Evolutionary conservation across 768 basidiomycete species (phyloP).

Genomic region (Calocybe cyanea): DNA sequence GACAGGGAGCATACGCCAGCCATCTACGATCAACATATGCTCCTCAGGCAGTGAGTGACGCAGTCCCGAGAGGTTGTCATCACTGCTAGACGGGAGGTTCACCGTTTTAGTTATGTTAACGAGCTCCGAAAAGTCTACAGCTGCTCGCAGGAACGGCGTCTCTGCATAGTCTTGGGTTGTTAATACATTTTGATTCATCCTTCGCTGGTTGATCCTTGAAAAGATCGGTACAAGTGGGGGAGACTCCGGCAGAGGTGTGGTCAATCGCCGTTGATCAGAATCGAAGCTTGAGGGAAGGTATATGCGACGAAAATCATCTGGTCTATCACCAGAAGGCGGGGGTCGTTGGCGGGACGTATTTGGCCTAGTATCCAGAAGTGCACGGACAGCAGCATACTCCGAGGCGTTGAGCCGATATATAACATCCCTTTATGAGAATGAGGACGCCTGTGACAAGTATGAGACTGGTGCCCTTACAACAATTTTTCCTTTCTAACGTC

Average conservation of each 20-base stretch:
- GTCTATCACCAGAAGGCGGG: neutral
- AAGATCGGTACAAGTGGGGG: constrained; percentile 28
- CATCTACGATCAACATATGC: constrained; percentile 58
- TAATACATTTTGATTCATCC: neutral
- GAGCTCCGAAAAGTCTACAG: constrained; percentile 39
- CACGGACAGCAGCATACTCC: constrained; percentile 19
- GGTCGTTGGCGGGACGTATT: constrained; percentile 6
- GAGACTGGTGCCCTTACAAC: constrained; percentile 31
- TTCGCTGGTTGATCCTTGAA: constrained; percentile 17
- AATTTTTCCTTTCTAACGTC: constrained; percentile 29
- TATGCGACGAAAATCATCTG: constrained; percentile 9
- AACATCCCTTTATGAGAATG: constrained; percentile 10
- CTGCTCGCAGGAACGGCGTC: constrained; percentile 11
- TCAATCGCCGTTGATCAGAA: constrained; percentile 20
- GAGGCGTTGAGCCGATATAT: constrained; percentile 15
- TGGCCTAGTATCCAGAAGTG: constrained; percentile 13
- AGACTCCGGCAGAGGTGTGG: constrained; percentile 21
- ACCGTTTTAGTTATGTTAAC: constrained; percentile 6
- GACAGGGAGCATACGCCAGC: constrained; percentile 50
- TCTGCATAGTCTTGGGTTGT: neutral
- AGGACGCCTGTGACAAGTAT: neutral
- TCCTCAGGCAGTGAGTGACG: constrained; percentile 30
- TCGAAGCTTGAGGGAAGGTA: constrained; percentile 14
- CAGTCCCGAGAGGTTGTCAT: constrained; percentile 20
- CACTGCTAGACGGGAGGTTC: constrained; percentile 21